A percentile compares a stretch with the other conserved stretches of the same genome.
These are phyloP conservation scores for Chlorella sp. DNA, from an alignment of 139 green algal species.

Conservation along the genomic window DNA sequence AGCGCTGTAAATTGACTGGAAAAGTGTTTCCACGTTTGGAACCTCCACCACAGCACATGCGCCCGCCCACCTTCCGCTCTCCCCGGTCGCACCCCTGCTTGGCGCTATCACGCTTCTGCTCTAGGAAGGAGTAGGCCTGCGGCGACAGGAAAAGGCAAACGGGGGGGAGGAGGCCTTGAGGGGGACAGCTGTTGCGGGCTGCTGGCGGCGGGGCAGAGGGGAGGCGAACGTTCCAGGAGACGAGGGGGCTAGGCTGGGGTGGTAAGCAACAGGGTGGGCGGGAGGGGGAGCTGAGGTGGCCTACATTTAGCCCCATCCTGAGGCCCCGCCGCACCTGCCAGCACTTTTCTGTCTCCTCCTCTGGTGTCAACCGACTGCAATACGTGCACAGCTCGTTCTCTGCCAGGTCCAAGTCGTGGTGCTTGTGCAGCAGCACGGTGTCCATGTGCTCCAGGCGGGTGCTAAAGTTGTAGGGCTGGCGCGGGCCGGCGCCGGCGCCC, in stretches of 20 bases:
- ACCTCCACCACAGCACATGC: neutral
- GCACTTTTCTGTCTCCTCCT: slow-evolving; percentile 2
- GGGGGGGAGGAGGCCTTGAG: no score
- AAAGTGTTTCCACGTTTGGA: no score
- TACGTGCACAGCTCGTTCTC: slow-evolving; percentile 11
- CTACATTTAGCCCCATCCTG: no score
- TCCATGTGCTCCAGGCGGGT: slow-evolving; percentile 26
- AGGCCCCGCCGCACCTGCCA: slow-evolving; percentile 25
- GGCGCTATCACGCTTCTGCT: neutral
- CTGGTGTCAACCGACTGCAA: neutral
- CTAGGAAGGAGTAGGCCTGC: slow-evolving; percentile 29
- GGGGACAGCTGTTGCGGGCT: neutral
- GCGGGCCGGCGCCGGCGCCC: no score
- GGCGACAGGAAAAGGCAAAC: neutral
- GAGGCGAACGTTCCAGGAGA: neutral
- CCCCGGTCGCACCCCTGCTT: slow-evolving; percentile 3
- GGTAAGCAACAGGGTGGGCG: no score
- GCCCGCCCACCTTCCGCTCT: neutral
- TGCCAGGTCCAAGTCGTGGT: neutral
- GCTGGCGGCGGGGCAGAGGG: no score
- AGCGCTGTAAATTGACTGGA: no score
- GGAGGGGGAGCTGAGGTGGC: no score
- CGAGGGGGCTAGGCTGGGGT: neutral
- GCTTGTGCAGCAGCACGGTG: slow-evolving; percentile 1
- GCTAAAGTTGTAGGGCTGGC: neutral